A percentile compares a stretch with the other conserved stretches of the same genome.
These are phyloP conservation scores for Helicostylum pulchrum DNA, from an alignment of 192 early-diverging fungal species.

Conservation along the genomic window DNA sequence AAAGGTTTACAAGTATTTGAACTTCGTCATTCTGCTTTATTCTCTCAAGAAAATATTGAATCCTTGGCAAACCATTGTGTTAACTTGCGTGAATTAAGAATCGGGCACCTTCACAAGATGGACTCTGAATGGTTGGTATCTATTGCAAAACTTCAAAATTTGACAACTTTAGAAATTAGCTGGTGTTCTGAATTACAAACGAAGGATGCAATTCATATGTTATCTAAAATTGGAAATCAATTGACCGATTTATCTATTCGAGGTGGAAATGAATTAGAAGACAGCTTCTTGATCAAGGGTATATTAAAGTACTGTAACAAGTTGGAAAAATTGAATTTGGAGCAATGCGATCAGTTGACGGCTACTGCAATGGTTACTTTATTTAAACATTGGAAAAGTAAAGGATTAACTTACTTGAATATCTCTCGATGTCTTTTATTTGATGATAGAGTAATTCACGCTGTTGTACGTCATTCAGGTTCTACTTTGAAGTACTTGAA, in stretches of 20 bases:
- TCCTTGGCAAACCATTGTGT: constrained; percentile 40
- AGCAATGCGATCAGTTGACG: constrained; percentile 60
- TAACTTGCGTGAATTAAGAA: constrained; percentile 45
- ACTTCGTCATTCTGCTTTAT: constrained; percentile 53
- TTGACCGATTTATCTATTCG: constrained; percentile 51
- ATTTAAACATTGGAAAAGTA: constrained; percentile 39
- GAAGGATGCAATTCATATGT: constrained; percentile 40
- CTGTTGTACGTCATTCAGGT: constrained; percentile 59
- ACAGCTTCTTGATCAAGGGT: constrained; percentile 52
- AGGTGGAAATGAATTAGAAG: constrained; percentile 47
- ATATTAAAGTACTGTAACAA: constrained; percentile 54
- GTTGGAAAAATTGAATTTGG: constrained; percentile 60
- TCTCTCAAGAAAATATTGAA: constrained; percentile 51
- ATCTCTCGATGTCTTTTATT: constrained; percentile 64
- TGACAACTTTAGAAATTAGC: constrained; percentile 37
- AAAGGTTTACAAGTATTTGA: constrained; percentile 51
- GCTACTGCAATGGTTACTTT: constrained; percentile 50
- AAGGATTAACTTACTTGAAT: constrained; percentile 49
- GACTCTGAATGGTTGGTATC: constrained; percentile 45
- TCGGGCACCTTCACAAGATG: constrained; percentile 45
- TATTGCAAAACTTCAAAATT: constrained; percentile 41
- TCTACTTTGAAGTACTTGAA: constrained; percentile 49
- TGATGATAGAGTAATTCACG: constrained; percentile 56
- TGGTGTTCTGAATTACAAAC: constrained; percentile 39
- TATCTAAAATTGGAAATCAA: constrained; percentile 42